A percentile compares a stretch with the other conserved stretches of the same genome.
These are phyloP conservation scores for Scutellaria galericulata DNA, from an alignment of 257 asterid genomes.

Conservation along the genomic window DNA sequence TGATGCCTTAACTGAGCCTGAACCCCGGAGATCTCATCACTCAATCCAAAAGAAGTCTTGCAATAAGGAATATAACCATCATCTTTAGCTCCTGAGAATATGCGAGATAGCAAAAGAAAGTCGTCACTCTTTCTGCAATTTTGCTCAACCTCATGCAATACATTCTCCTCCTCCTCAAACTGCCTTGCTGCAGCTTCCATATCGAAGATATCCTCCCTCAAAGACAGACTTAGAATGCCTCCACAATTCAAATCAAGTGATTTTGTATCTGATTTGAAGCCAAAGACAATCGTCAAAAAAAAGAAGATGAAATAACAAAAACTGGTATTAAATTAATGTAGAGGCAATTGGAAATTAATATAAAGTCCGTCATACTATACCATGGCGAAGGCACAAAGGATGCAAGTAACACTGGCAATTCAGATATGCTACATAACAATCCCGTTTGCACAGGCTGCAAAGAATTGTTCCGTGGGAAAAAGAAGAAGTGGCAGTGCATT, in stretches of 20 bases:
- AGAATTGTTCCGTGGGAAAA: conserved; percentile 83
- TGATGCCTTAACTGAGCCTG: conserved; percentile 30
- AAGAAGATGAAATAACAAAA: conserved; percentile 6
- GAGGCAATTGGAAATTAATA: conserved; percentile 15
- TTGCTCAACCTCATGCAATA: conserved; percentile 59
- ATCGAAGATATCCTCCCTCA: conserved; percentile 73
- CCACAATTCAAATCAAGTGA: conserved; percentile 66
- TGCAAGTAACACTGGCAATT: conserved; percentile 78
- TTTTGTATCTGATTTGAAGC: conserved; percentile 57
- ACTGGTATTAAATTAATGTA: background rate
- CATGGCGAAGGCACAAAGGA: conserved; percentile 93
- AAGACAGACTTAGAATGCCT: conserved; percentile 50
- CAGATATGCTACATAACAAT: conserved; percentile 81
- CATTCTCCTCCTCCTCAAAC: conserved; percentile 73
- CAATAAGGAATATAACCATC: conserved; percentile 72
- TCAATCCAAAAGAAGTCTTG: conserved; percentile 42
- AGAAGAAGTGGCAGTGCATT: conserved; percentile 53
- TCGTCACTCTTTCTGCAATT: conserved; percentile 50
- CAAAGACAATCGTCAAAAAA: conserved; percentile 27
- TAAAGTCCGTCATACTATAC: conserved; percentile 44
- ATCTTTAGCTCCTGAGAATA: conserved; percentile 53
- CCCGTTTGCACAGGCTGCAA: conserved; percentile 90
- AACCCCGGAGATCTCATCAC: conserved; percentile 33
- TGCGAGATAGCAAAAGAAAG: conserved; percentile 47
- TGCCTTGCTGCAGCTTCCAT: conserved; percentile 79